Evolutionary conservation across 345 rosid genomes (phyloP), one percentile per base, ranked within the genome.

Genomic region (Balakata baccata): DNA sequence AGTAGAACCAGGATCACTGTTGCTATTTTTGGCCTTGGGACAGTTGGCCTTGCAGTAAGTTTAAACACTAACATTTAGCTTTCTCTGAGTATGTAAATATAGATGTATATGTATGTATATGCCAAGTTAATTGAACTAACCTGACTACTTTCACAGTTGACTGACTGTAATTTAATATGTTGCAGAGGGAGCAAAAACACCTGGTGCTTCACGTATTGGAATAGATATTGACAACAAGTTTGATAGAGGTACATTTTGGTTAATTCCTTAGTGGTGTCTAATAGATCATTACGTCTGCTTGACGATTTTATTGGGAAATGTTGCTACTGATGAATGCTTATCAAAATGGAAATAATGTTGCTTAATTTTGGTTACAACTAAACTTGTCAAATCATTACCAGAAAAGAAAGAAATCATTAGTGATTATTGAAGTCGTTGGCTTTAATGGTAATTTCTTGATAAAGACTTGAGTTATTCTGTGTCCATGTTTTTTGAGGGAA

Each of bases 31-130:
- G 99, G 99, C 82, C 98, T 93, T 81, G 99, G 99, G 16, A 93
- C 99, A 41, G 91, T 96, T 72, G 99, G 99, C 43, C 99, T 96
- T 79, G 99, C 98, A 13, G 99, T 93, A 82, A 85, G 97, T 85
- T 29, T 69, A 45, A 67, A 61, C 43, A 9, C 46, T 7, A 38
- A 58, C 49, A 69, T 63, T 3, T 18, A 67, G 14, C 37, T 10
- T 57, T 41, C 12, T 47, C 17, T 50, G 34, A 29, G 67, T 23
- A 18, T 47, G 7, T 66, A 46, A 46, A n/a, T 37, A 1, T 16
- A 3, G 11, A 3, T 11, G 7, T 25, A 22, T 43, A 29, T 29
- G 34, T 29, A 29, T 58, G 37, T 64, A 3, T 64, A 11, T 22
- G 37, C 20, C 53, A 7, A n/a, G 34, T 43, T 65, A 65, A 43